Base-by-base conservation (phyloP, 345 rosid genomes). In the Camelina neglecta region DNA sequence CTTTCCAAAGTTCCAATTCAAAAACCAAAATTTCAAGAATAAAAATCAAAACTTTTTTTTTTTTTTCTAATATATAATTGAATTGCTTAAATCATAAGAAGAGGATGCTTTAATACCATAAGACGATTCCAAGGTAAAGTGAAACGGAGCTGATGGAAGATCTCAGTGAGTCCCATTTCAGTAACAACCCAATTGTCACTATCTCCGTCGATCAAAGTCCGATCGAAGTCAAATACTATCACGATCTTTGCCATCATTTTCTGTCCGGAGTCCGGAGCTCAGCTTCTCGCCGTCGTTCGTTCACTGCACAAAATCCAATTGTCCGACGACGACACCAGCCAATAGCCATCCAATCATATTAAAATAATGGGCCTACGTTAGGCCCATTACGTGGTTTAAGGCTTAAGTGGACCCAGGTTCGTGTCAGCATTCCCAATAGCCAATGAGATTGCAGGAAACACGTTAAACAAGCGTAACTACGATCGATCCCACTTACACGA, bases 131-230 rank as follows among this genome's bases (percentile, higher is more conserved):
- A 93, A 7, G 96, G 91, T 76, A 91, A 58, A 56, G 91, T 73
- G 75, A 83, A 74, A 60, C 84, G 84, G 58, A 91, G 92, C 74
- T 82, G 83, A 68, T 78, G 78, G 85, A 89, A 93, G 75, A 88
- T 76, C 26, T 82, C 81, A 45, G 92, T 69, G 67, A 93, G 92
- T 33, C 96, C 93, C 93, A 93, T 89, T 75, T 86, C 83, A 45
- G 87, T 84, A 31, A 90, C 92, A 53, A 89, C 90, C 98, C 95
- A 89, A 0, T 69, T 78, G 76, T 90, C 98, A 75, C 93, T 90
- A 48, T 93, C 95, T 50, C 85, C 90, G 55, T 90, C 93, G 65
- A 93, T 93, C 56, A 93, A n/a, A 36, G 98, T 93, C 78, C 93
- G 81, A 74, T 93, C 98, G 35, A 93, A 93, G 79, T 93, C 95